Conservation (phyloP, 768 basidiomycete species). For the Leucocoprinus sp. region DNA sequence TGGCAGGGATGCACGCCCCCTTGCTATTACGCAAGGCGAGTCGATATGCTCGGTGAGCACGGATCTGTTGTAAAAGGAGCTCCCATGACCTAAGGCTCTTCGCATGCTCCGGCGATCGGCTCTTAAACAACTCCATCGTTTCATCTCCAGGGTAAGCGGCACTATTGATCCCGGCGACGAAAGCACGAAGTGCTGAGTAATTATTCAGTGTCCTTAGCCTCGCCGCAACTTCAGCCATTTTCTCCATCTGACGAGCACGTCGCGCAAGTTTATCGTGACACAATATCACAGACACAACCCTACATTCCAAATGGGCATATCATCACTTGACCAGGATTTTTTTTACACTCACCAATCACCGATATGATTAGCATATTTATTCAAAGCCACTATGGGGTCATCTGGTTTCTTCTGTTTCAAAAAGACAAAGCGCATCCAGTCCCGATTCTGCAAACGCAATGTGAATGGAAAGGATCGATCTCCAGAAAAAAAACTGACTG, state of each 20-base stretch:
- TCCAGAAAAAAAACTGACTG: constrained; percentile 38
- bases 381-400: constrained; percentile 70
- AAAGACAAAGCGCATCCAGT: constrained; percentile 79
- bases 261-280: constrained; percentile 72
- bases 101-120: constrained; percentile 55
- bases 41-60: constrained; percentile 87
- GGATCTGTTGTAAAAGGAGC: constrained; percentile 70
- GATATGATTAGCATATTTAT: constrained; percentile 72
- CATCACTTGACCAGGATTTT: too few relatives aligned
- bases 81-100: constrained; percentile 81
- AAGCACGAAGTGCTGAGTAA: constrained; percentile 86
- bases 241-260: constrained; percentile 80
- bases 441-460: constrained; percentile 51
- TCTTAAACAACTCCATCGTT: constrained; percentile 67
- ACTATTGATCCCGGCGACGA: constrained; percentile 89
- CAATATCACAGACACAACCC: constrained; percentile 88
- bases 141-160: constrained; percentile 72
- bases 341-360: constrained; percentile 80
- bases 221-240: constrained; percentile 78
- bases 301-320: constrained; percentile 23
- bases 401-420: constrained; percentile 59
- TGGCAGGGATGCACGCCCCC: constrained; percentile 79
- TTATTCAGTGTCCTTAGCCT: constrained; percentile 80
- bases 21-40: constrained; percentile 80
- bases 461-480: constrained; percentile 4